Percentiles rank a stretch among this genome's conserved stretches.
Conservation (phyloP, 257 asterid genomes). For the Henckelia pumila region DNA sequence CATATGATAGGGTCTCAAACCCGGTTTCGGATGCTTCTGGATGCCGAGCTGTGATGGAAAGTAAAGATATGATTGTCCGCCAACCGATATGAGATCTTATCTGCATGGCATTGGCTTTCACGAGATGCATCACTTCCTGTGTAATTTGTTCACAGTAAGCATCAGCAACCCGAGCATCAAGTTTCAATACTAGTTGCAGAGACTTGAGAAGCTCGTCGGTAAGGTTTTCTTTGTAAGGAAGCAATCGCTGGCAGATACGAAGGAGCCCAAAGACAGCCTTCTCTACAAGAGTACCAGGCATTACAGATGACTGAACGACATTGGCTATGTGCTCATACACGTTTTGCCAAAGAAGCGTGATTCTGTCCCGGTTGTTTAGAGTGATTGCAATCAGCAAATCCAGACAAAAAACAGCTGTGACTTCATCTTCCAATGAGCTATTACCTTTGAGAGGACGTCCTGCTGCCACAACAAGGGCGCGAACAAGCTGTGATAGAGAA, state of each 20-base stretch:
- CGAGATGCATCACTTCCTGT: conserved; percentile 83
- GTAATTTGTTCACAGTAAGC: conserved; percentile 91
- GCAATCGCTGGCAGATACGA: conserved; percentile 84
- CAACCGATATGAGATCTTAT: conserved; percentile 87
- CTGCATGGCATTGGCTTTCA: conserved; percentile 86
- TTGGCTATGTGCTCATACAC: conserved; percentile 79
- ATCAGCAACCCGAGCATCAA: conserved; percentile 96
- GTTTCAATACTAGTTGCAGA: conserved; percentile 78
- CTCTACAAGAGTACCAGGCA: conserved; percentile 92
- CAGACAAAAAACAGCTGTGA: conserved; percentile 71
- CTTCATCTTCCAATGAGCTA: conserved; percentile 55
- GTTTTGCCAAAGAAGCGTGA: conserved; percentile 84
- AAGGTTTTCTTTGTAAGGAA: conserved; percentile 88
- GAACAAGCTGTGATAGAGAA: conserved; percentile 76
- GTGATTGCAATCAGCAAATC: conserved; percentile 83
- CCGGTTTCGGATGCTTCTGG: conserved; percentile 98
- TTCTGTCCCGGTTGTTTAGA: conserved; percentile 77
- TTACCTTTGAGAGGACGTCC: conserved; percentile 59
- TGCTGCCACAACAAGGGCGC: conserved; percentile 69
- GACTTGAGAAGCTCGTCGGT: conserved; percentile 90
- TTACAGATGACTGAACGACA: conserved; percentile 71
- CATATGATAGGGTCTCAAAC: conserved; percentile 68
- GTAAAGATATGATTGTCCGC: conserved; percentile 81
- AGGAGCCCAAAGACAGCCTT: conserved; percentile 92
- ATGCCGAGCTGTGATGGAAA: conserved; percentile 87